Base-by-base conservation (phyloP, 2,329 filamentous ascomycete genomes). In the Neodidymelliopsis sp. region DNA sequence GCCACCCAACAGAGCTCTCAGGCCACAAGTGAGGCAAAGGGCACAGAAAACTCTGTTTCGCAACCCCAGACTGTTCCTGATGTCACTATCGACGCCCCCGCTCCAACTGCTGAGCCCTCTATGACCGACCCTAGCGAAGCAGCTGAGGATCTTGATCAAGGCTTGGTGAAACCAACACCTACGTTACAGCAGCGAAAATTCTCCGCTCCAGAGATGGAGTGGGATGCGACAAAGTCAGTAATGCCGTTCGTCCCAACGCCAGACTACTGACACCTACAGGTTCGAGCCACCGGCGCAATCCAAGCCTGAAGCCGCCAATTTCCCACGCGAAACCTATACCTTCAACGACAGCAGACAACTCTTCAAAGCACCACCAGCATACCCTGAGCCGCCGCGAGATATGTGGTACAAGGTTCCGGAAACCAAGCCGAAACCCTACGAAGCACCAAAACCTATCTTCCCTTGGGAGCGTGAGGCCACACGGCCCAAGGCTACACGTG, bases 401-500 rank as follows among this genome's bases (percentile, higher is more conserved):
- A 92, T 96, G 90, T 94, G 88, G 81, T 96, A 94, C 69, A 79
- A 93, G 62, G 82, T 95, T 25, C 91, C 91, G 4, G 68, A 84
- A 46, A 55, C 62, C 8, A 74, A 81, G 55, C 81, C 83, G 49
- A 77, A 78, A 13, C 84, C 84, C 16, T 80, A 84, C 36, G 78
- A 85, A 56, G 82, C 77, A 53, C 82, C 86, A 11, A 81, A 82
- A 36, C 81, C 86, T 3, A 86, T 97, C 37, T 99, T 99, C 71
- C 94, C 94, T 0, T 99, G 94, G 94, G 94, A 99, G 72, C 75
- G 74, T 30, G 77, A 87, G 54, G 83, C 82, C 12, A 77, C 86
- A 49, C 83, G 83, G 53, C 81, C 87, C 10, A 84, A 79, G 62
- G 75, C 84, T 8, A 83, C 82, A 10, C 84, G 90, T 58, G 80